These are phyloP conservation scores for Hyaloscypha bicolor DNA, from an alignment of 495 filamentous ascomycete genomes.

Conservation along the genomic window DNA sequence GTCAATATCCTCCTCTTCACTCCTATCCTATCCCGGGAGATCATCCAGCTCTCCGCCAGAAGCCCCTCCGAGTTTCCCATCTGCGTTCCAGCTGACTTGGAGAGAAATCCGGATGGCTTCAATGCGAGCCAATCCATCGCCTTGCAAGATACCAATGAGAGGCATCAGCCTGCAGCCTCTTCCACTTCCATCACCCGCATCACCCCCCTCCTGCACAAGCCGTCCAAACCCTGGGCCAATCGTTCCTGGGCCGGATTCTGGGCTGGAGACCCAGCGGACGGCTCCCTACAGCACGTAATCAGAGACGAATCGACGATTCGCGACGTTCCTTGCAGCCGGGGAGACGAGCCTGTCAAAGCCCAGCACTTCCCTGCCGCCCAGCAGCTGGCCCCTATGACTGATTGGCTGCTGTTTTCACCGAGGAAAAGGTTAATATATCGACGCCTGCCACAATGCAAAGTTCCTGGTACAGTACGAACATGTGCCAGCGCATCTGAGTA, in stretches of 20 bases:
- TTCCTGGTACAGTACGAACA: not conserved
- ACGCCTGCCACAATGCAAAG: constrained; percentile 1
- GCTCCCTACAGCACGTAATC: constrained; percentile 21
- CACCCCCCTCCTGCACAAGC: not conserved
- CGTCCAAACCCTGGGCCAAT: constrained; percentile 9
- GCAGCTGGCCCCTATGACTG: not conserved
- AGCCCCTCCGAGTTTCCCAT: not conserved
- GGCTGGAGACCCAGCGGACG: constrained; percentile 10
- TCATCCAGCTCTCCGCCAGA: not conserved
- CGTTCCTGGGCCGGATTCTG: not conserved
- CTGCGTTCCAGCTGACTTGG: constrained; percentile 15
- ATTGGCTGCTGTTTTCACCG: constrained; percentile 10
- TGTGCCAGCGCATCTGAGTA: constrained; percentile 10
- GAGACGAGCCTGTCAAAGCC: not conserved
- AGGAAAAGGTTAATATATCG: constrained; percentile 2
- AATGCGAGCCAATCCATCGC: constrained; percentile 13
- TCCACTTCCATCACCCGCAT: constrained; percentile 4
- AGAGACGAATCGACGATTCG: constrained; percentile 20
- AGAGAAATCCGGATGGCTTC: not conserved
- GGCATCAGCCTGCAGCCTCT: constrained; percentile 18
- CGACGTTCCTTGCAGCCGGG: constrained; percentile 10
- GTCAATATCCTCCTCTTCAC: no score
- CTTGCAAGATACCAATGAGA: constrained; percentile 6
- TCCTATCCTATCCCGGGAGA: no score
- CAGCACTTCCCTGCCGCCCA: not conserved